Conservation (phyloP, 495 filamentous ascomycete genomes). For the Thermochaetoides thermophila region DNA sequence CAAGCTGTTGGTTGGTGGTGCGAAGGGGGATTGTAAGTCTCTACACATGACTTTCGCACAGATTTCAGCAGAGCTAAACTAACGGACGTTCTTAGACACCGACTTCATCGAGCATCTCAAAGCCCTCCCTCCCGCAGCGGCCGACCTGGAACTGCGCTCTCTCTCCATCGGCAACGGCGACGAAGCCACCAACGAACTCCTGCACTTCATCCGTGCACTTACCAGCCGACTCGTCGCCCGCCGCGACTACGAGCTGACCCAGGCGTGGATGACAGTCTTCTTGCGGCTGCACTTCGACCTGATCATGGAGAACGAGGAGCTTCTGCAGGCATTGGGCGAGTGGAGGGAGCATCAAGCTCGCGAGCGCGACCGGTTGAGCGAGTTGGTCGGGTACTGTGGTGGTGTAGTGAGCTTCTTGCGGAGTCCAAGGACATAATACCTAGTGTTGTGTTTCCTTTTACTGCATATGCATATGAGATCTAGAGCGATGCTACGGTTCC, state of each 20-base stretch:
- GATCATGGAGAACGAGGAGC: constrained; percentile 25
- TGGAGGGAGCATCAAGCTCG: constrained; percentile 55
- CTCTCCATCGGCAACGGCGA: constrained; percentile 35
- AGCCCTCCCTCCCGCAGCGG: constrained; percentile 59
- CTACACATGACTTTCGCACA: background rate
- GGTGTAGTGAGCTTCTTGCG: constrained; percentile 83
- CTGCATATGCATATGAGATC: no score
- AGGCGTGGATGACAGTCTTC: constrained; percentile 94
- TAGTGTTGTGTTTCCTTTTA: no score
- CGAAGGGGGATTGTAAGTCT: constrained; percentile 36
- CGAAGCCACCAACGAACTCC: constrained; percentile 30
- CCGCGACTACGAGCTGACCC: constrained; percentile 80
- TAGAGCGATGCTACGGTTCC: no score
- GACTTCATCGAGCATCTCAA: constrained; percentile 65
- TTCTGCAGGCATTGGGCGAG: constrained; percentile 35
- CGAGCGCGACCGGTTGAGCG: constrained; percentile 56
- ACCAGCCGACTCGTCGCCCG: constrained; percentile 48
- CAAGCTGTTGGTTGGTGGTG: constrained; percentile 36
- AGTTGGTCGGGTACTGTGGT: constrained; percentile 68
- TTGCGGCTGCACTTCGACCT: constrained; percentile 53
- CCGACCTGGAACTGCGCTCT: constrained; percentile 79
- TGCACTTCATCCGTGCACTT: constrained; percentile 60
- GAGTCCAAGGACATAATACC: constrained; percentile 41
- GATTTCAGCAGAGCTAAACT: constrained; percentile 5
- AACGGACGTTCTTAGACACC: constrained; percentile 21